Evolutionary conservation across 768 basidiomycete genomes (phyloP).

Genomic region (Tephrocybe sp.): DNA sequence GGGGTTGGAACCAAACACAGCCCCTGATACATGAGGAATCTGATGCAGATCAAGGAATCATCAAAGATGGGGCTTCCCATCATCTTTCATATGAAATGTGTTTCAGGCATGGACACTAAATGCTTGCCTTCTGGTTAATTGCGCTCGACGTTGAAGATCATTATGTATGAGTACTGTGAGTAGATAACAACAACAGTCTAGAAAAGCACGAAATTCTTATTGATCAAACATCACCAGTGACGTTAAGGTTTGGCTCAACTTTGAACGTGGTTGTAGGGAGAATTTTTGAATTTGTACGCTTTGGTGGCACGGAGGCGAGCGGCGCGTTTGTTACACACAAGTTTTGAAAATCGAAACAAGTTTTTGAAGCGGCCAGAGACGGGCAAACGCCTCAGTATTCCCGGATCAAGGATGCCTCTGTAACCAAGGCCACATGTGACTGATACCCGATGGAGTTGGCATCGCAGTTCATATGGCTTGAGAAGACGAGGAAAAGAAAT

Average conservation of each 20-base stretch:
- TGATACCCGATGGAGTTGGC: too few relatives aligned
- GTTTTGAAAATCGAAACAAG: neutral
- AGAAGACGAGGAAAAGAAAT: too few relatives aligned
- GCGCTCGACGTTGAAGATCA: neutral
- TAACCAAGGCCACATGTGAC: too few relatives aligned
- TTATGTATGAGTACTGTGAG: too few relatives aligned
- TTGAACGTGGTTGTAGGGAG: too few relatives aligned
- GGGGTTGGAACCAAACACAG: constrained; percentile 24
- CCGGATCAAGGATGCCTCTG: too few relatives aligned
- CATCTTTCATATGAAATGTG: constrained; percentile 1
- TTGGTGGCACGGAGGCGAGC: neutral
- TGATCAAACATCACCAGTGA: too few relatives aligned
- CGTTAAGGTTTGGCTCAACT: neutral
- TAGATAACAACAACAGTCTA: too few relatives aligned
- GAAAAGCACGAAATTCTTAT: too few relatives aligned
- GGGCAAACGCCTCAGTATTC: too few relatives aligned
- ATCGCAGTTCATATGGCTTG: too few relatives aligned
- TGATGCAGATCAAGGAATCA: constrained; percentile 20
- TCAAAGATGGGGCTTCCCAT: constrained; percentile 13
- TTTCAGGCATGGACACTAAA: neutral
- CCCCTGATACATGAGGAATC: constrained; percentile 13
- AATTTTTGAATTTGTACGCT: too few relatives aligned
- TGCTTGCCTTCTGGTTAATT: neutral
- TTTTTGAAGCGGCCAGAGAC: neutral
- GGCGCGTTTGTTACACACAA: neutral